These are phyloP conservation scores for Penicillium concentricum DNA, from an alignment of 2,329 filamentous ascomycete species.

Conservation along the genomic window DNA sequence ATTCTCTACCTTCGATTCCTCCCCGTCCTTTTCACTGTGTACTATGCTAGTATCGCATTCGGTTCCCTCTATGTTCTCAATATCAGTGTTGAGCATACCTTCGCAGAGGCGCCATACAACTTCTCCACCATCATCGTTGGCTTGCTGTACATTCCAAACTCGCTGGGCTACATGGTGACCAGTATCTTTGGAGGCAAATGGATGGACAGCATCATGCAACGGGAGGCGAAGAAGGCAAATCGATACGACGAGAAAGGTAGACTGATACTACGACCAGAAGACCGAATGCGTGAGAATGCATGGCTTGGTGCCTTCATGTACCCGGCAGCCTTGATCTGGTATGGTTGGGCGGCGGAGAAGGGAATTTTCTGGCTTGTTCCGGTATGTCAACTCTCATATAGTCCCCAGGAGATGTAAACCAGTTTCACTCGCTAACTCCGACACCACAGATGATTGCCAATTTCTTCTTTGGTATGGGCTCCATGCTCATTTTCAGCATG, in stretches of 20 bases:
- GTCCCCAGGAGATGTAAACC: background rate
- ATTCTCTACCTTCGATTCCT: constrained; percentile 72
- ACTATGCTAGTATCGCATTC: constrained; percentile 73
- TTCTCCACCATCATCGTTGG: constrained; percentile 69
- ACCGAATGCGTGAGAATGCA: constrained; percentile 78
- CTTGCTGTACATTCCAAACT: constrained; percentile 73
- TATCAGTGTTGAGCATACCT: constrained; percentile 71
- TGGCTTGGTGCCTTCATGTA: constrained; percentile 72
- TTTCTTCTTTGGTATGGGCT: constrained; percentile 72
- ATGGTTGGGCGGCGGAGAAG: constrained; percentile 70
- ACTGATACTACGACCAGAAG: constrained; percentile 70
- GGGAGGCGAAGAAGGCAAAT: constrained; percentile 68
- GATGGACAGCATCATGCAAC: constrained; percentile 78
- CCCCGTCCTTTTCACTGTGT: constrained; percentile 70
- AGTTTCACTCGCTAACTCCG: constrained; percentile 2
- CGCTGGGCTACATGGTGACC: constrained; percentile 68
- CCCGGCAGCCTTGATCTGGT: constrained; percentile 69
- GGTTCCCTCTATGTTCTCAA: constrained; percentile 74
- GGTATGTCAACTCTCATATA: constrained; percentile 32
- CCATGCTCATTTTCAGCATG: constrained; percentile 74
- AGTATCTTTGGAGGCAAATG: constrained; percentile 71
- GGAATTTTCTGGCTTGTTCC: constrained; percentile 63
- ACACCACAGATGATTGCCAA: constrained; percentile 55
- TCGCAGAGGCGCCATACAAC: constrained; percentile 65
- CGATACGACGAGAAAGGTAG: constrained; percentile 66